Evolutionary conservation across 2,329 filamentous ascomycete genomes (phyloP), one percentile per base, ranked within the genome.

Genomic region (Fusarium secorum): DNA sequence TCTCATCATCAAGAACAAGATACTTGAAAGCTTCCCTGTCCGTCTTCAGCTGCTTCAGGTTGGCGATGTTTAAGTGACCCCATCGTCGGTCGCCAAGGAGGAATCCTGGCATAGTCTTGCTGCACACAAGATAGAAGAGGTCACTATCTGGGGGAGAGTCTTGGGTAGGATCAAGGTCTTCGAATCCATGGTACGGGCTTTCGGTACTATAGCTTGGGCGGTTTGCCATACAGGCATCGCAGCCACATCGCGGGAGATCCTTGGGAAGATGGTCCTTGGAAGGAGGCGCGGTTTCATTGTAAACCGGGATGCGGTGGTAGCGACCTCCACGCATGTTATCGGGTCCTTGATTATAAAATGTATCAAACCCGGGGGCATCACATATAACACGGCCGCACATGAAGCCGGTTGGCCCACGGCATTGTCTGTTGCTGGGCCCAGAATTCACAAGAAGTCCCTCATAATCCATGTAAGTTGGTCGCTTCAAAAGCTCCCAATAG

Each of bases 21-120:
- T 84, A 83, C 74, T 84, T 83, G 82, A 86, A 86, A 5, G 84
- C 84, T 41, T 85, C 83, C 56, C 77, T 81, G 73, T 86, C 84
- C 4, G 82, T 80, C 54, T 79, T 75, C 57, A 85, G 77, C 11
- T 81, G 80, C 51, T 75, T 73, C 60, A 86, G 78, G 49, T 78
- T 73, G 38, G 80, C 79, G 18, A 85, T 67, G 54, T 80, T 76
- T 18, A 86, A 76, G 62, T 83, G 78, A 24, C 81, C 83, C 85
- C 84, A 86, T 20, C 79, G 79, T 4, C 84, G 78, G 56, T 83
- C 80, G 15, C 79, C 78, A 9, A 86, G 79, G 60, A 86, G 77
- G 70, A 86, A 86, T 1, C 82, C 85, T 0, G 83, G 80, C 46
- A 86, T 81, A n/a, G 80, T 78, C 48, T 84, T 84, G 46, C 78